A percentile compares a stretch with the other conserved stretches of the same genome.
phyloP scores from a whole-genome alignment of 2,329 filamentous ascomycete species.

The Pseudogymnoascus sp. region DNA sequence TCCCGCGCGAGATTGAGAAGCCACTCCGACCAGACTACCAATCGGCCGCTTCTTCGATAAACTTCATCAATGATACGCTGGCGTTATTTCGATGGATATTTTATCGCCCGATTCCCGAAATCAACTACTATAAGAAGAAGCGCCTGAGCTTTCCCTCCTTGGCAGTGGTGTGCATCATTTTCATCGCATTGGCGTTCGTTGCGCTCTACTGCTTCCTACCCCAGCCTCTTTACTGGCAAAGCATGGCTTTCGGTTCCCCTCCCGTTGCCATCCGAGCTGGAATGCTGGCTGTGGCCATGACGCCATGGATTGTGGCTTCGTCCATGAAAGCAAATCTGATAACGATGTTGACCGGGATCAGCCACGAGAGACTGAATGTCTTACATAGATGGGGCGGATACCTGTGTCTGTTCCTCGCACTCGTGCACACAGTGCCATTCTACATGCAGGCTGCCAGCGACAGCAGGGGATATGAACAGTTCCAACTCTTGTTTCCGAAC shows the following conservation, averaged over 20 bases:
- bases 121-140: conserved; percentile 55
- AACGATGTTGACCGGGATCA: conserved; percentile 77
- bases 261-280: conserved; percentile 79
- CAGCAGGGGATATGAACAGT: conserved; percentile 63
- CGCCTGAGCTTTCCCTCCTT: conserved; percentile 75
- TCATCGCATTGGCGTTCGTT: conserved; percentile 63
- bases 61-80: conserved; percentile 66
- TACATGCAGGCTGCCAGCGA: conserved; percentile 85
- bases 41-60: conserved; percentile 68
- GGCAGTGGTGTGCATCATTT: conserved; percentile 60
- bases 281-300: conserved; percentile 86
- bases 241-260: conserved; percentile 79
- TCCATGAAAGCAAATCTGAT: conserved; percentile 89
- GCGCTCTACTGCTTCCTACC: conserved; percentile 78
- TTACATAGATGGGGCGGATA: conserved; percentile 90
- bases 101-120: conserved; percentile 74
- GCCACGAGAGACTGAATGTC: conserved; percentile 85
- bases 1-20: conserved; percentile 61
- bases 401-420: conserved; percentile 70
- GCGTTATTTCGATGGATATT: conserved; percentile 84
- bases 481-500: conserved; percentile 59
- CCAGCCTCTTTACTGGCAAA: conserved; percentile 82
- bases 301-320: conserved; percentile 85
- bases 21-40: conserved; percentile 50
- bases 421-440: conserved; percentile 83